These are phyloP conservation scores for Xylaria cubensis DNA, from an alignment of 495 filamentous ascomycete genomes.

Conservation along the genomic window DNA sequence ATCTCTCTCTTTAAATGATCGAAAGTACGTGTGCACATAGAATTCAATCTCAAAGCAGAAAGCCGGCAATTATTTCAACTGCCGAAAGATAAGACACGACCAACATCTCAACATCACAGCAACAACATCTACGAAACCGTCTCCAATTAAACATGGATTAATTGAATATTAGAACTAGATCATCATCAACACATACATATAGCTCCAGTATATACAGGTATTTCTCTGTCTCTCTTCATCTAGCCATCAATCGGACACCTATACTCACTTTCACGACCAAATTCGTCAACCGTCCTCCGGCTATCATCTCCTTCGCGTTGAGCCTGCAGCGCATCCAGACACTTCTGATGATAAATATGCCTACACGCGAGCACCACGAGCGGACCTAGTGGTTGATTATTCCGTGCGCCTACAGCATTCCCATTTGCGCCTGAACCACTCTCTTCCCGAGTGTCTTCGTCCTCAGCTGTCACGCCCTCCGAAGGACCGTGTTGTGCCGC, in stretches of 20 bases:
- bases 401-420: conserved; percentile 24
- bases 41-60: too few relatives aligned
- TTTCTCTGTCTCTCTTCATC: conserved; percentile 20
- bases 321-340: conserved; percentile 61
- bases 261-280: conserved; percentile 53
- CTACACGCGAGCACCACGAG: conserved; percentile 66
- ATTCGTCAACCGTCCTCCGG: conserved; percentile 39
- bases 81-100: too few relatives aligned
- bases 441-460: conserved; percentile 19
- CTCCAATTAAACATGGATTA: background rate
- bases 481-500: conserved; percentile 23
- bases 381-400: conserved; percentile 49
- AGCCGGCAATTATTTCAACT: too few relatives aligned
- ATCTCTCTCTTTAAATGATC: too few relatives aligned
- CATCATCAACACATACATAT: conserved; percentile 17
- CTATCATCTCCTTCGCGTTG: conserved; percentile 45
- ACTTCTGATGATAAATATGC: conserved; percentile 67
- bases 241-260: conserved; percentile 64
- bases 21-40: too few relatives aligned
- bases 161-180: conserved; percentile 12
- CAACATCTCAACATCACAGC: background rate
- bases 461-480: conserved; percentile 21
- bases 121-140: background rate
- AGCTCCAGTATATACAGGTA: conserved; percentile 13
- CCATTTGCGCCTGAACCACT: conserved; percentile 26